Evolutionary conservation across 1,284 basidiomycete species (phyloP), one percentile per base, ranked within the genome.

Genomic region (Rhodotorula sp.): DNA sequence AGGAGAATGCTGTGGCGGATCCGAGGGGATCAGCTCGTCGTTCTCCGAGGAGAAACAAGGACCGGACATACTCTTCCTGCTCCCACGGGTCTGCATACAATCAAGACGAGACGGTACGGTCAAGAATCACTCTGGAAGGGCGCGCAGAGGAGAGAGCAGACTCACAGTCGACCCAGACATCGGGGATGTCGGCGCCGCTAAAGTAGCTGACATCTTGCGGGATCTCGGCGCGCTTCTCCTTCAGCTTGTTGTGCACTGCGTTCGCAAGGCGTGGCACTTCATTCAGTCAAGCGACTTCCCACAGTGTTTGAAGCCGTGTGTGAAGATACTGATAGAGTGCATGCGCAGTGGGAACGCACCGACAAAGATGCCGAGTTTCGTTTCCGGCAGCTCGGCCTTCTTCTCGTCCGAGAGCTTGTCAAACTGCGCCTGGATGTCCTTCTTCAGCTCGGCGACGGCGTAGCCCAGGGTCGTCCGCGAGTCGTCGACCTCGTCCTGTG

Each of bases 401-500:
- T 75, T 66, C 34, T 70, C 81, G 79, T 89, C 88, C 10, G 89
- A 86, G 69, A 89, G 84, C 5, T 79, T 64, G 31, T 71, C 82
- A 28, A 93, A 84, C 78, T 92, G 91, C 73, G 83, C 83, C 78
- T 92, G 88, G 64, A 95, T 89, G 79, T 97, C 94, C 79, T 89
- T 90, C 80, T 89, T 85, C 50, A 97, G 87, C 81, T 97, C 94
- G 31, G 86, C 85, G 60, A 95, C 83, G 16, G 93, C 93, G 79
- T 97, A 97, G 72, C 72, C 75, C 23, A 80, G 74, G 10, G 79
- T 79, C 80, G 91, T 94, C 76, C 94, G 88, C 18, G 93, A 91
- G 81, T 97, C 94, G 79, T 97, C 94, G 48, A 97, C 88, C 82
- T 97, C 94, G 79, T 97, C 94, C 91, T 93, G 65, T n/a, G 28